These are phyloP conservation scores for Talaromyces sp. DNA, from an alignment of 2,329 filamentous ascomycete species.

Conservation along the genomic window DNA sequence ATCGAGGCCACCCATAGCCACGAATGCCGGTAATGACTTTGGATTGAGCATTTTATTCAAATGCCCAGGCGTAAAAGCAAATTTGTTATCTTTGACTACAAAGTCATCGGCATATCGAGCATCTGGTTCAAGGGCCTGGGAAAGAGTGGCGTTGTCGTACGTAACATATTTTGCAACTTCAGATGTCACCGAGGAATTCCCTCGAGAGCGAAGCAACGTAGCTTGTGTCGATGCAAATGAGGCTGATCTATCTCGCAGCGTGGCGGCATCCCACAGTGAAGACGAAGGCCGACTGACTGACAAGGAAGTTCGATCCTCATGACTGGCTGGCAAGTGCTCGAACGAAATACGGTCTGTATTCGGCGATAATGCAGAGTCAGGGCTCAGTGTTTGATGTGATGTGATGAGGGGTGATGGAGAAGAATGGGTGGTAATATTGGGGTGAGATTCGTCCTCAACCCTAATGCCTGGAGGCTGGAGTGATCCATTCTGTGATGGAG, in stretches of 20 bases:
- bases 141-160: conserved; percentile 34
- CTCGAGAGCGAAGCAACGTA: conserved; percentile 28
- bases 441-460: neutral
- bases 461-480: neutral
- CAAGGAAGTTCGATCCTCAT: neutral
- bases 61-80: conserved; percentile 67
- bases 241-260: neutral
- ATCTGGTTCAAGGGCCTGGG: conserved; percentile 68
- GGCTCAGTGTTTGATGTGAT: neutral
- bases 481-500: neutral
- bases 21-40: conserved; percentile 78
- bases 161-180: conserved; percentile 14
- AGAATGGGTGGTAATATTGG: neutral
- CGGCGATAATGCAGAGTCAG: neutral
- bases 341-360: neutral
- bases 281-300: neutral
- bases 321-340: neutral
- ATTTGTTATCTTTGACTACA: conserved; percentile 69
- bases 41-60: conserved; percentile 85
- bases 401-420: neutral
- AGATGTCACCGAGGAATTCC: conserved; percentile 25
- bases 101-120: conserved; percentile 73
- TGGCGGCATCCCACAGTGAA: conserved; percentile 1
- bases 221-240: conserved; percentile 17
- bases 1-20: conserved; percentile 68